Evolutionary conservation across 805 yeast genomes (phyloP), one percentile per base, ranked within the genome.

Genomic region (Scheffersomyces ergatensis): DNA sequence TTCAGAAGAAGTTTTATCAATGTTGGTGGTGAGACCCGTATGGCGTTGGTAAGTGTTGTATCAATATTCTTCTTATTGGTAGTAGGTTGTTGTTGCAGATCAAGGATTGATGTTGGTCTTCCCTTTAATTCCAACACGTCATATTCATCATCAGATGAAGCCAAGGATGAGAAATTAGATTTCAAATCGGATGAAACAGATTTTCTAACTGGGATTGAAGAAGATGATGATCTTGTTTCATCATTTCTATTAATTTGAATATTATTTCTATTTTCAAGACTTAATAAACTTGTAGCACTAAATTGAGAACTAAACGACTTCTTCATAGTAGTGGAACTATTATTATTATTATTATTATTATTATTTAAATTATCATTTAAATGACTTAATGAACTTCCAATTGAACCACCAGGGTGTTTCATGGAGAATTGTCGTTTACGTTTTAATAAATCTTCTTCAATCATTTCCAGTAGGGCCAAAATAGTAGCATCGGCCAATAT

Each of bases 341-440:
- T 18, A 5, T 5, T 5, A 7, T 11, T 13, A 11, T 12, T 11
- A 20, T 48, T 25, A 9, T 27, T 18, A 3, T 36, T 29, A 21
- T 32, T 30, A 9, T 29, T 42, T 24, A 51, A 39, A 36, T 58
- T 58, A 26, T 57, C 62, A 47, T 65, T 63, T 44, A 67, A 53
- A 42, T 66, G 65, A 41, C 32, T 29, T 29, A 29, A 29, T 4
- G 32, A 7, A 29, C 18, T 69, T 13, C 97, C 97, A 54, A 89
- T 88, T 2, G 93, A 85, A 14, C 97, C 97, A 16, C 96, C 96
- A 1, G 97, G 97, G 54, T 89, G 97, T 55, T 83, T 76, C 46
- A 75, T 76, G 7, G 84, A 82, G 61, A 89, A 89, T 27, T 73
- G 60, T 43, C 59, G 63, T 46, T 72, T 74, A 32, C 96, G 67